phyloP scores from a whole-genome alignment of 208 protist genomes.

The Crithidia fasciculata region DNA sequence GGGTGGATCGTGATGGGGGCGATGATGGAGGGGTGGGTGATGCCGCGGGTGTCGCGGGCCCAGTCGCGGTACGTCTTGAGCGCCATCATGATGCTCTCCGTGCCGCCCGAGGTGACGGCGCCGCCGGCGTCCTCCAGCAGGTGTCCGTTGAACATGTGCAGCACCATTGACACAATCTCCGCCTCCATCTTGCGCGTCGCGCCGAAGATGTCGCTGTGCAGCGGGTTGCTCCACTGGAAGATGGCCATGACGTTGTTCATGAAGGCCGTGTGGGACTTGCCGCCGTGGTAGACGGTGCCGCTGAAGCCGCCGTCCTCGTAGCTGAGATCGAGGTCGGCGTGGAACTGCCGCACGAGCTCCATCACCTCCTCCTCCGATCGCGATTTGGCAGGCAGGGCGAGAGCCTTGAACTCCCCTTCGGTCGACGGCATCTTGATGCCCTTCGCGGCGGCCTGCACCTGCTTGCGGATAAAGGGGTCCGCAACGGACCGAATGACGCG shows the following conservation, averaged over 20 bases:
- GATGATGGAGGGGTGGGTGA: conserved; percentile 92
- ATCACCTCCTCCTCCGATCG: conserved; percentile 65
- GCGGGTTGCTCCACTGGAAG: conserved; percentile 95
- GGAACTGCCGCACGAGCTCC: conserved; percentile 46
- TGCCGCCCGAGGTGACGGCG: conserved; percentile 95
- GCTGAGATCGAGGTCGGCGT: conserved; percentile 71
- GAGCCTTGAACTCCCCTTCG: conserved; percentile 74
- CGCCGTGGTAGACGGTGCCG: conserved; percentile 95
- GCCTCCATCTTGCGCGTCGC: conserved; percentile 98
- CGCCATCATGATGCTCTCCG: conserved; percentile 98
- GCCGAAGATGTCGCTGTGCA: conserved; percentile 97
- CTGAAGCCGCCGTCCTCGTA: conserved; percentile 85
- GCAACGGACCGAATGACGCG: conserved; percentile 59
- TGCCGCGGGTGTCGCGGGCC: conserved; percentile 75
- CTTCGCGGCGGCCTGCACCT: conserved; percentile 46
- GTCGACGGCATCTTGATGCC: conserved; percentile 72
- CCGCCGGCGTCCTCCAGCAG: conserved; percentile 91
- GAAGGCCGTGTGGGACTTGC: conserved; percentile 71
- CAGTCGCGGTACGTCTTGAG: conserved; percentile 96
- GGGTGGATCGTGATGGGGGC: conserved; percentile 94
- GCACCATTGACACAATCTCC: conserved; percentile 96
- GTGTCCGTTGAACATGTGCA: conserved; percentile 95
- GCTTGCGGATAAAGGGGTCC: conserved; percentile 54
- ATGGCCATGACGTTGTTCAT: conserved; percentile 91
- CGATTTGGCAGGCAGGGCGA: conserved; percentile 60